Evolutionary conservation across 2,329 filamentous ascomycete species (phyloP), one percentile per base, ranked within the genome.

Genomic region (Xylaria sp.): DNA sequence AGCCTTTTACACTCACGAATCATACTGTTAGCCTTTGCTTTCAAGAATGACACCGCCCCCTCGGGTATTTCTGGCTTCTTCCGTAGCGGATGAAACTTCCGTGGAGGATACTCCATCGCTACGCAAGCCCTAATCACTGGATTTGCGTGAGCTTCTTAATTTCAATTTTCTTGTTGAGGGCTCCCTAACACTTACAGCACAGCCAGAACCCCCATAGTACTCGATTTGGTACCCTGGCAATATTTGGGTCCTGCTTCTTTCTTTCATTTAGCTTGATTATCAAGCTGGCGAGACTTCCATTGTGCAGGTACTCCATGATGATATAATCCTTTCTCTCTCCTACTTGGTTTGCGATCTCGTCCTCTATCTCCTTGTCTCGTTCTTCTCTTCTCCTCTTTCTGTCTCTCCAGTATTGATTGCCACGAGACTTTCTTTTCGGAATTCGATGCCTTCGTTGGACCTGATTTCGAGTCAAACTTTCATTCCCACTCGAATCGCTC

Each of bases 61-160:
- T 34, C 18, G 3, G 61, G n/a, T 5, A 15, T 5, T 25, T 41
- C 18, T 0, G 71, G 69, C 25, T 25, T 13, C 28, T 55, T 69
- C 23, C 72, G 67, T 1, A 23, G 2, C 0, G 66, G 68, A 50
- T 73, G 71, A 20, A 73, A 70, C 46, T 75, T 76, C 12, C 73
- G 73, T 18, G 74, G 73, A 18, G 73, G 73, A 31, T 73, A 74
- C 50, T 75, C 72, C 69, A 76, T 71, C 4, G 68, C 72, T 52
- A 75, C 61, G 50, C 72, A 75, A 5, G 63, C 67, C 55, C 72
- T 63, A 10, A 75, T 59, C n/a, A 75, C 73, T 74, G 28, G 28
- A 63, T 6, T 69, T 55, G 65, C 15, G 37, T 50, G 54, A 61
- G 67, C 46, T 25, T 6, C 51, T 25, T 20, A 4, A 3, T 4